These are phyloP conservation scores for Seiridium cupressi DNA, from an alignment of 2,329 filamentous ascomycete genomes.

Conservation along the genomic window DNA sequence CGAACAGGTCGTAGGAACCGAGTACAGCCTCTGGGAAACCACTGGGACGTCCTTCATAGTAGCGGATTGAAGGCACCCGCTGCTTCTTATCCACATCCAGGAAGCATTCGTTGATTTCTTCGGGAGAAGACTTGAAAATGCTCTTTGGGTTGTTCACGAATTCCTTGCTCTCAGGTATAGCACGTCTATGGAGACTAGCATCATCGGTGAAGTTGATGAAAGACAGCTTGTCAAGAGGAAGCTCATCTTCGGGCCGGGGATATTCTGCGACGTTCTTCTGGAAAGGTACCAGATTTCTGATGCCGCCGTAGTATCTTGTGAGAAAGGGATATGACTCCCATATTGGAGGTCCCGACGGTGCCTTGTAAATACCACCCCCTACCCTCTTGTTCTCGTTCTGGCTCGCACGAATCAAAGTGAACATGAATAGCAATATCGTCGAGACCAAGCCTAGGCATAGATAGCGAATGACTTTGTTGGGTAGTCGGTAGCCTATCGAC, in stretches of 20 bases:
- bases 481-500: constrained; percentile 58
- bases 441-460: constrained; percentile 71
- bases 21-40: constrained; percentile 83
- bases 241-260: constrained; percentile 63
- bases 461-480: constrained; percentile 73
- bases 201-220: constrained; percentile 31
- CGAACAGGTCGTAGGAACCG: constrained; percentile 82
- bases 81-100: constrained; percentile 66
- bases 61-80: constrained; percentile 67
- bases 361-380: constrained; percentile 42
- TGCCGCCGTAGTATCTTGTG: constrained; percentile 84
- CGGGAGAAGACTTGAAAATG: constrained; percentile 33
- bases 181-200: constrained; percentile 25
- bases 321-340: constrained; percentile 89
- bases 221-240: constrained; percentile 39
- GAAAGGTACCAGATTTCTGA: constrained; percentile 67
- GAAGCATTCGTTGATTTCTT: constrained; percentile 72
- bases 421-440: constrained; percentile 72
- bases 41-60: constrained; percentile 73
- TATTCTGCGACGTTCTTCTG: constrained; percentile 77
- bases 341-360: constrained; percentile 60
- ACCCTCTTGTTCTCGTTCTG: constrained; percentile 65
- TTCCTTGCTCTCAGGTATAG: constrained; percentile 45
- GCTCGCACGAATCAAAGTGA: constrained; percentile 72
- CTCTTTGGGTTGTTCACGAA: constrained; percentile 47